Conservation (phyloP, 768 basidiomycete species). For the Lanmaoa pseudosensibilis region DNA sequence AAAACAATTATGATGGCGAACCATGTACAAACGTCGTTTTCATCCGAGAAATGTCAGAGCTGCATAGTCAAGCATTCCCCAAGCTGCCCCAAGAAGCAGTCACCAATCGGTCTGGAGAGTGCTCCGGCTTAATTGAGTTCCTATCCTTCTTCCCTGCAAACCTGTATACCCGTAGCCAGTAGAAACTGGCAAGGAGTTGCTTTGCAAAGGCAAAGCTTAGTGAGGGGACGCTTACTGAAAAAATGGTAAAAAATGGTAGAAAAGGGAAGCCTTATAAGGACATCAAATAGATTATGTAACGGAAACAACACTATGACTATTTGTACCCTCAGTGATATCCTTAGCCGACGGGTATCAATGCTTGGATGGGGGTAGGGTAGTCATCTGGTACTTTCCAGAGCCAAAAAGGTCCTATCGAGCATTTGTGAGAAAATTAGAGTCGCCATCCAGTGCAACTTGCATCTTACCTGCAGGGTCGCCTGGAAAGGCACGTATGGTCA, state of each 20-base stretch:
- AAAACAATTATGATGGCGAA: too few species aligned
- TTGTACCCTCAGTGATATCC: neutral
- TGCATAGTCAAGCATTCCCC: conserved; percentile 75
- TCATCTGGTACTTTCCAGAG: conserved; percentile 58
- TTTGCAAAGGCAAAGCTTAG: conserved; percentile 34
- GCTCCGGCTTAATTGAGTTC: conserved; percentile 86
- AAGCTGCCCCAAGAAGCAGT: conserved; percentile 40
- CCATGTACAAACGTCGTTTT: neutral
- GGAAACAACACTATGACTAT: neutral
- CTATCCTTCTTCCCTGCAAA: conserved; percentile 44
- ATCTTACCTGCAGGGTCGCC: conserved; percentile 66
- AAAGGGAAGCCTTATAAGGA: neutral
- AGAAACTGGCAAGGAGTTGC: conserved; percentile 55
- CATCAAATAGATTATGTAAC: conserved; percentile 15
- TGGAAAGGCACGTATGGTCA: conserved; percentile 19
- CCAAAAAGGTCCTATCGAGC: conserved; percentile 64
- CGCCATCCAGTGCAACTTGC: neutral
- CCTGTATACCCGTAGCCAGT: conserved; percentile 54
- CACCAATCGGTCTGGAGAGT: conserved; percentile 43
- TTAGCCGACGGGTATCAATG: conserved; percentile 5
- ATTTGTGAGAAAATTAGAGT: neutral
- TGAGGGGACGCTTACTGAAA: conserved; percentile 16
- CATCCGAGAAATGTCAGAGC: conserved; percentile 49
- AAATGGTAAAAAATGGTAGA: neutral
- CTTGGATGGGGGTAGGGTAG: conserved; percentile 37